Conservation (phyloP, 164 flowering plant species). For the Amborella trichopoda region DNA sequence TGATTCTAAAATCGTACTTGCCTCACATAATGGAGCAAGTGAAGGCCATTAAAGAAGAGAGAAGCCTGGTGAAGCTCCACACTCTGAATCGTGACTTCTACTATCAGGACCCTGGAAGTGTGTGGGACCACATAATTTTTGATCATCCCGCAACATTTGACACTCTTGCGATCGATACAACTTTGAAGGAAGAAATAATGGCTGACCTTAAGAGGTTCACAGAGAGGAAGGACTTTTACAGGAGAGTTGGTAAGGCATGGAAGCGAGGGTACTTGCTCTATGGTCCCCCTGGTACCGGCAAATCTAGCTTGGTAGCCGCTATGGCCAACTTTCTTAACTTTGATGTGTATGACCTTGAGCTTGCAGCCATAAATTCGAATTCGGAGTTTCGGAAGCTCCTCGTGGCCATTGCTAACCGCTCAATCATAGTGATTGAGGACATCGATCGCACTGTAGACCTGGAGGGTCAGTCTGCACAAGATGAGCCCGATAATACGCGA, state of each 20-base stretch:
- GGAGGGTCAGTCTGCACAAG: not conserved
- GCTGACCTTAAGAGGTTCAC: slow-evolving; percentile 44
- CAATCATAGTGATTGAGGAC: slow-evolving; percentile 53
- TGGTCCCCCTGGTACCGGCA: slow-evolving; percentile 74
- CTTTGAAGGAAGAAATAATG: slow-evolving; percentile 23
- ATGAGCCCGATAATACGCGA: not conserved
- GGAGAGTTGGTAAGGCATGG: slow-evolving; percentile 58
- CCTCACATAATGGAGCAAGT: slow-evolving; percentile 32
- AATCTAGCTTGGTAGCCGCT: slow-evolving; percentile 66
- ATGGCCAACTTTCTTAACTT: slow-evolving; percentile 64
- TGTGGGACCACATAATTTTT: slow-evolving; percentile 19
- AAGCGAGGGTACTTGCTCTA: slow-evolving; percentile 58
- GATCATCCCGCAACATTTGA: slow-evolving; percentile 50
- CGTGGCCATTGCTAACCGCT: slow-evolving; percentile 28
- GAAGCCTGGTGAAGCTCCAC: slow-evolving; percentile 43
- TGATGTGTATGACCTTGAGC: slow-evolving; percentile 52
- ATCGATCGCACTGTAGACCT: slow-evolving; percentile 54
- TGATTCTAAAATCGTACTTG: slow-evolving; percentile 21
- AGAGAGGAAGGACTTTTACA: slow-evolving; percentile 36
- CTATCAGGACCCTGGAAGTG: slow-evolving; percentile 13
- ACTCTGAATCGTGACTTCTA: slow-evolving; percentile 25
- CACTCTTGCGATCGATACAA: slow-evolving; percentile 54
- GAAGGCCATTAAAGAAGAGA: slow-evolving; percentile 25
- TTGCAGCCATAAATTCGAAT: slow-evolving; percentile 34
- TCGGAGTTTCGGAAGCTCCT: slow-evolving; percentile 39